Evolutionary conservation across 495 filamentous ascomycete species (phyloP), one percentile per base, ranked within the genome.

Genomic region (Parmelia sp.): DNA sequence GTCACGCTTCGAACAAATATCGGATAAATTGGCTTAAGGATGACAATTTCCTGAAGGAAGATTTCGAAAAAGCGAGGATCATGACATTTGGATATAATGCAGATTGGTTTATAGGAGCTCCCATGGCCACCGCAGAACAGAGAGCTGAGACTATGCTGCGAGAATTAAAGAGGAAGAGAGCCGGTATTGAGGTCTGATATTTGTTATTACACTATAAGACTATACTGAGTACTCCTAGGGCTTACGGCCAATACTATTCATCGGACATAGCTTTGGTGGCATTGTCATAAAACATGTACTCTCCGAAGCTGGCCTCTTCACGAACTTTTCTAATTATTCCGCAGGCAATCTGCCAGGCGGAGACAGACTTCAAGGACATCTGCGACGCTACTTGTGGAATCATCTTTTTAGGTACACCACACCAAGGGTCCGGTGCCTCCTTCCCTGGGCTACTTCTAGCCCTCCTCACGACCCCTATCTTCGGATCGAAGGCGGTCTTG

Each of bases 231-330:
- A 56, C 51, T 56, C 23, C 9, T 29, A 56, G 51, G 51, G 51
- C 9, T 14, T 29, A 56, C 51, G 51, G 31, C 51, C 51, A 56
- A 56, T 56, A 29, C 51, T 56, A 29, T 56, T 56, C 51, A 29
- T 56, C 51, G 51, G 51, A 56, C 51, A 56, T 56, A 56, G 51
- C 51, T 56, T 56, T 56, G 51, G 51, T 25, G 51, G 51, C n/a
- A 56, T 56, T 56, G 51, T 56, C 23, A 56, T 56, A 29, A 56
- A 56, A 56, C 23, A 56, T 56, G 51, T 56, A 56, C 51, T 29
- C 51, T 56, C n/a, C 27, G 23, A 56, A 29, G 19, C 23, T 56
- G 51, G 51, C 23, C 39, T 17, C 8, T 17, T 42, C 39, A 42
- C 39, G 14, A 11, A 42, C 39, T 11, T 3, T 17, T 42, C 39